phyloP scores from a whole-genome alignment of 2,329 filamentous ascomycete species.

The Trichoderma sp. region DNA sequence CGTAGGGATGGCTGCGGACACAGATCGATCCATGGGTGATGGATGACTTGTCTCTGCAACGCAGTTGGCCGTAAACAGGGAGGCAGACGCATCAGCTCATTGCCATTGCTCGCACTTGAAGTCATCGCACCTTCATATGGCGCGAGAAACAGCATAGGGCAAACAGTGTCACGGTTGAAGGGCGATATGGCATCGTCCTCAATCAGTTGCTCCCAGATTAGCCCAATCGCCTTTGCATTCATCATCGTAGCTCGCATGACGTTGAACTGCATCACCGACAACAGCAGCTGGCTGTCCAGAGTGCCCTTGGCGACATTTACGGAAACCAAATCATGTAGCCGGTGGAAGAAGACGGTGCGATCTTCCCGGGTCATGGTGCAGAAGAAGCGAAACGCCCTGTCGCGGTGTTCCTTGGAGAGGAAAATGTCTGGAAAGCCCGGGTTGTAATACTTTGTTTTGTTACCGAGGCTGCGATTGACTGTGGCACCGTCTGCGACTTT shows the following conservation, averaged over 20 bases:
- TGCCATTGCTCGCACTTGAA: background rate
- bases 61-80: constrained; percentile 25
- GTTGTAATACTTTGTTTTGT: background rate
- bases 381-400: background rate
- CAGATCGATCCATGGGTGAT: constrained; percentile 28
- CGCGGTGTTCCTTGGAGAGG: background rate
- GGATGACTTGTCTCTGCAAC: constrained; percentile 22
- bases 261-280: constrained; percentile 22
- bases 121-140: background rate
- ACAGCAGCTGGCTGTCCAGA: constrained; percentile 12
- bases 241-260: constrained; percentile 11
- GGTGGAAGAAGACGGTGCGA: background rate
- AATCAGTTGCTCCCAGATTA: background rate
- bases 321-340: constrained; percentile 12
- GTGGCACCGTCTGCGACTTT: background rate
- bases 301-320: background rate
- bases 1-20: constrained; percentile 24
- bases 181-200: constrained; percentile 17
- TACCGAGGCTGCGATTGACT: background rate
- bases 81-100: background rate
- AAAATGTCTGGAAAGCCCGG: constrained; percentile 6
- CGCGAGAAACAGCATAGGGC: background rate
- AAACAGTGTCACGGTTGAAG: background rate
- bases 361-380: background rate
- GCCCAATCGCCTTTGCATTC: background rate